phyloP scores from a whole-genome alignment of 2,329 filamentous ascomycete genomes.

The Epichloe sp. region DNA sequence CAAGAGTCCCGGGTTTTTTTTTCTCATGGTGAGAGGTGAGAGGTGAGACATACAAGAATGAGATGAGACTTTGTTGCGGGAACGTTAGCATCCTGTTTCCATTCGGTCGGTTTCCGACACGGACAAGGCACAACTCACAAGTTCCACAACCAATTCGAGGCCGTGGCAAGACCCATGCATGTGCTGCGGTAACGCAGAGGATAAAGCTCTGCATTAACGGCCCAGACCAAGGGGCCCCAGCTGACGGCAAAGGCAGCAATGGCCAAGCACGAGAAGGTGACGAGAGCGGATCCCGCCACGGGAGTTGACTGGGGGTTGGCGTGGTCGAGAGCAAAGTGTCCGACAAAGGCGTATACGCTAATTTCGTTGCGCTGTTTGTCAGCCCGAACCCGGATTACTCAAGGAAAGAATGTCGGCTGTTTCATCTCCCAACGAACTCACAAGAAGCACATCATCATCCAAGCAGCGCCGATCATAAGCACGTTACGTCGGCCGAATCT shows the following conservation, averaged over 20 bases:
- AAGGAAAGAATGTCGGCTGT: too few relatives aligned
- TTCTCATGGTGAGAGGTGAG: neutral
- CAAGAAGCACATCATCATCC: slow-evolving; percentile 43
- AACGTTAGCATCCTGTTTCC: neutral
- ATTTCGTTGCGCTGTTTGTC: neutral
- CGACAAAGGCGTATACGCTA: slow-evolving; percentile 35
- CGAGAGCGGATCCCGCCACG: slow-evolving; percentile 43
- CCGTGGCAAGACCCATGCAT: slow-evolving; percentile 43
- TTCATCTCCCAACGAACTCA: slow-evolving; percentile 13
- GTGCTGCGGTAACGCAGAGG: slow-evolving; percentile 41
- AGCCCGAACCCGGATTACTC: too few relatives aligned
- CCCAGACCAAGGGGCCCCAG: slow-evolving; percentile 60
- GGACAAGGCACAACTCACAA: slow-evolving; percentile 27
- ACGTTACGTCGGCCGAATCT: slow-evolving; percentile 50
- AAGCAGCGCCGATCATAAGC: slow-evolving; percentile 48
- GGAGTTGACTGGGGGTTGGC: slow-evolving; percentile 30
- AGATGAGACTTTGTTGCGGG: slow-evolving; percentile 23
- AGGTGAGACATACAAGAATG: slow-evolving; percentile 27
- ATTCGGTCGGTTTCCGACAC: neutral
- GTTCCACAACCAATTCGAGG: slow-evolving; percentile 53
- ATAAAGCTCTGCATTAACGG: slow-evolving; percentile 51
- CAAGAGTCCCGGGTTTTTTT: too few relatives aligned
- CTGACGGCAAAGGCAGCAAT: slow-evolving; percentile 55
- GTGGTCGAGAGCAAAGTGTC: slow-evolving; percentile 30
- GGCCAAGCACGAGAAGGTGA: slow-evolving; percentile 56